Evolutionary conservation across 1,284 basidiomycete genomes (phyloP).

Genomic region (Leccinum subspadiceum): DNA sequence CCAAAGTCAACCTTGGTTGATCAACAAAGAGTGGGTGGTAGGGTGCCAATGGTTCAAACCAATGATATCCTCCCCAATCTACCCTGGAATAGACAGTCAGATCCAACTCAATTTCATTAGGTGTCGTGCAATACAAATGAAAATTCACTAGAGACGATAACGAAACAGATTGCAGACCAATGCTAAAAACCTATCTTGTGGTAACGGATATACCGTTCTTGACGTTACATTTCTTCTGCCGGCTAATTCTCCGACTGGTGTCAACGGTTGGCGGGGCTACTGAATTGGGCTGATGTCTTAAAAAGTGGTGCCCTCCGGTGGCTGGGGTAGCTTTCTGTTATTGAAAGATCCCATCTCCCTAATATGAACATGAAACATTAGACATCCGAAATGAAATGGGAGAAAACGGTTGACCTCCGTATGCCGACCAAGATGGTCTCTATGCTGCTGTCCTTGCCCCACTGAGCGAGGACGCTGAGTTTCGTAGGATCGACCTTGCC

Average conservation of each 20-base stretch:
- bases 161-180: slow-evolving; percentile 19
- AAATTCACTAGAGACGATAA: slow-evolving; percentile 17
- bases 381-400: background rate
- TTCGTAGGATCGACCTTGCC: slow-evolving; percentile 78
- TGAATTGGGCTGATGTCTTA: slow-evolving; percentile 36
- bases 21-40: background rate
- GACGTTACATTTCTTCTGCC: slow-evolving; percentile 18
- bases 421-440: slow-evolving; percentile 91
- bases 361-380: slow-evolving; percentile 7
- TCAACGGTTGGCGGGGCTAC: background rate
- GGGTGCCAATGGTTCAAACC: background rate
- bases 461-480: slow-evolving; percentile 68
- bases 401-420: slow-evolving; percentile 55
- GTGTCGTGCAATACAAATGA: slow-evolving; percentile 10
- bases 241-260: slow-evolving; percentile 6
- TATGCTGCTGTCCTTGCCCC: slow-evolving; percentile 76
- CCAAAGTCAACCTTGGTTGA: background rate
- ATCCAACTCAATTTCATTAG: background rate
- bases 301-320: slow-evolving; percentile 82
- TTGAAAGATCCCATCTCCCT: slow-evolving; percentile 93
- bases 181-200: slow-evolving; percentile 20
- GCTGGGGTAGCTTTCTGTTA: slow-evolving; percentile 95
- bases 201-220: slow-evolving; percentile 8
- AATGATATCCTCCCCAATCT: background rate
- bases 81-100: background rate